These are phyloP conservation scores for Galerina marginata DNA, from an alignment of 768 basidiomycete species.

Conservation along the genomic window DNA sequence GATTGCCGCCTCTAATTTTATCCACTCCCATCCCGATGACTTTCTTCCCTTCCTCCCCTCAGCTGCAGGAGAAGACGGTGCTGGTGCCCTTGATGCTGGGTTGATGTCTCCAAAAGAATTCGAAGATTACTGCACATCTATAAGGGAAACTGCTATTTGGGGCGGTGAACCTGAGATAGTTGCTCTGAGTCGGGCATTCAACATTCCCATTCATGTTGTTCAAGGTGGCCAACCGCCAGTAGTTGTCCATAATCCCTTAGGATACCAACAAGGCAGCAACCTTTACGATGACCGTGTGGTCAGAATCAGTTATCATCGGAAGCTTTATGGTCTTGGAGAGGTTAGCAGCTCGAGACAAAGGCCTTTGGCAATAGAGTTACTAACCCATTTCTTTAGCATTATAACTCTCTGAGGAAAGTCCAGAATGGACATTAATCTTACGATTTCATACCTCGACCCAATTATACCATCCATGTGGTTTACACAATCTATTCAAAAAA, in stretches of 20 bases:
- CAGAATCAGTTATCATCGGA: slow-evolving; percentile 89
- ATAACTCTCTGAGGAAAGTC: slow-evolving; percentile 71
- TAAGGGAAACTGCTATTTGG: slow-evolving; percentile 90
- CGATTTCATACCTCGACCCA: background rate
- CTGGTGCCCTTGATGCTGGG: slow-evolving; percentile 66
- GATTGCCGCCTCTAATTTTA: slow-evolving; percentile 77
- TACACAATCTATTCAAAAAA: slow-evolving; percentile 14
- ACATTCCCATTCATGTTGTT: slow-evolving; percentile 88
- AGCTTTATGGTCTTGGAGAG: slow-evolving; percentile 96
- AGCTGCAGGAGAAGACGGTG: slow-evolving; percentile 68
- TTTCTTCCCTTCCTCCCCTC: slow-evolving; percentile 94
- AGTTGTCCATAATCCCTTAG: slow-evolving; percentile 78
- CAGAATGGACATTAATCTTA: background rate
- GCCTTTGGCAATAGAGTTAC: background rate
- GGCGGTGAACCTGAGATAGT: slow-evolving; percentile 97
- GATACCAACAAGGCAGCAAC: slow-evolving; percentile 32
- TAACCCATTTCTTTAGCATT: slow-evolving; percentile 60
- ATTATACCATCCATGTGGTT: background rate
- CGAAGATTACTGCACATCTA: slow-evolving; percentile 73
- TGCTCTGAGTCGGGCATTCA: slow-evolving; percentile 81
- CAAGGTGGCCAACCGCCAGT: slow-evolving; percentile 83
- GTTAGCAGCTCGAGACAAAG: slow-evolving; percentile 47
- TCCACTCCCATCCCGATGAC: slow-evolving; percentile 81
- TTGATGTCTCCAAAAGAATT: slow-evolving; percentile 74
- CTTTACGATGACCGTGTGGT: slow-evolving; percentile 46